These are phyloP conservation scores for Ophioceras dolichostomum DNA, from an alignment of 2,329 filamentous ascomycete species.

Conservation along the genomic window DNA sequence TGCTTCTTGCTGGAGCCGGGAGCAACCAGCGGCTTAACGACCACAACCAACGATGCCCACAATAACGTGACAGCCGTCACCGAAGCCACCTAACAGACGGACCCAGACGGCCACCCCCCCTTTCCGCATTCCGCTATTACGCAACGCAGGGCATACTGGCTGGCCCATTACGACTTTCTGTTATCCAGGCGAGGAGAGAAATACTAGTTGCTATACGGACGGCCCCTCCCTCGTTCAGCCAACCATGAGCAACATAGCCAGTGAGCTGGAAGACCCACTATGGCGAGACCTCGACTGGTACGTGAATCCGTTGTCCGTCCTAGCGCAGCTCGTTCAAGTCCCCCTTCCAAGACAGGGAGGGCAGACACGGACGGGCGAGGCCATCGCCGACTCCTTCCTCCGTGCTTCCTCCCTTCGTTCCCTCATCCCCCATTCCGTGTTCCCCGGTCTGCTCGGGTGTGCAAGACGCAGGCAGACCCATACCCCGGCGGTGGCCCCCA, in stretches of 20 bases:
- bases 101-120: neutral
- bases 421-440: neutral
- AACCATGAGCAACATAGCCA: slow-evolving; percentile 16
- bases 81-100: no score
- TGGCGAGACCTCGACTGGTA: slow-evolving; percentile 72
- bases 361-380: no score
- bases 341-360: no score
- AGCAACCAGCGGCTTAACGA: neutral
- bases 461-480: no score
- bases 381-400: neutral
- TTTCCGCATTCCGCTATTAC: no score
- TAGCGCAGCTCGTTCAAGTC: no score
- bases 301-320: no score
- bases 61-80: neutral
- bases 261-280: slow-evolving; percentile 45
- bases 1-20: neutral
- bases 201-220: no score
- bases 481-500: neutral
- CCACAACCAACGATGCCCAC: neutral
- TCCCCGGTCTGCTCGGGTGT: neutral
- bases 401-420: neutral
- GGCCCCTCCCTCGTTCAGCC: no score
- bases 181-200: no score
- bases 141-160: no score
- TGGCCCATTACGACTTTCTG: no score